A percentile compares a stretch with the other conserved stretches of the same genome.
phyloP scores from a whole-genome alignment of 345 rosid genomes.

The Eutrema heterophyllum region DNA sequence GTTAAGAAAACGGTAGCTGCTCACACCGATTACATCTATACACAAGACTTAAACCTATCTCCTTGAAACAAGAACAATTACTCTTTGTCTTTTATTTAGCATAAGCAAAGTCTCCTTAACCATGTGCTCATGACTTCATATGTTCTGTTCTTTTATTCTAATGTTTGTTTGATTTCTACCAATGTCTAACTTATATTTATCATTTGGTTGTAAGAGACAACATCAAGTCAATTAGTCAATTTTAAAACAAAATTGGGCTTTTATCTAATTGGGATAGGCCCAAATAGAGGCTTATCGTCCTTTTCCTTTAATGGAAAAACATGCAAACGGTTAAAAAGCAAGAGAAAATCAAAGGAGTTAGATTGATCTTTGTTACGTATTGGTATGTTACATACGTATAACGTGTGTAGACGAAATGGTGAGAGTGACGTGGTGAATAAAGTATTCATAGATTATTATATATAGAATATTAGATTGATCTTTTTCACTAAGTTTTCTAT shows the following conservation, averaged over 20 bases:
- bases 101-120: constrained; percentile 4
- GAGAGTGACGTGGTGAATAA: background rate
- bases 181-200: background rate
- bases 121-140: constrained; percentile 9
- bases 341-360: background rate
- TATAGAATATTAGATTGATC: background rate
- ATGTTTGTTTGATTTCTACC: background rate
- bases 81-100: background rate
- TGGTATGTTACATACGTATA: background rate
- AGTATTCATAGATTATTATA: background rate
- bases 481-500: too few relatives aligned
- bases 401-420: background rate
- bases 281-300: background rate
- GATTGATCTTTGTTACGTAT: background rate
- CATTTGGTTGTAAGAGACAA: background rate
- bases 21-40: constrained; percentile 57
- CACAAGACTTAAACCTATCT: constrained; percentile 38
- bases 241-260: background rate
- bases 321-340: background rate
- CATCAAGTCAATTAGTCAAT: background rate
- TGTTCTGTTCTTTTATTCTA: constrained; percentile 15
- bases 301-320: background rate
- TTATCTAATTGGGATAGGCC: background rate
- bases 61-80: constrained; percentile 25
- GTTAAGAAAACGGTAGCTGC: constrained; percentile 38